phyloP scores from a whole-genome alignment of 345 rosid species.

The Salix purpurea region DNA sequence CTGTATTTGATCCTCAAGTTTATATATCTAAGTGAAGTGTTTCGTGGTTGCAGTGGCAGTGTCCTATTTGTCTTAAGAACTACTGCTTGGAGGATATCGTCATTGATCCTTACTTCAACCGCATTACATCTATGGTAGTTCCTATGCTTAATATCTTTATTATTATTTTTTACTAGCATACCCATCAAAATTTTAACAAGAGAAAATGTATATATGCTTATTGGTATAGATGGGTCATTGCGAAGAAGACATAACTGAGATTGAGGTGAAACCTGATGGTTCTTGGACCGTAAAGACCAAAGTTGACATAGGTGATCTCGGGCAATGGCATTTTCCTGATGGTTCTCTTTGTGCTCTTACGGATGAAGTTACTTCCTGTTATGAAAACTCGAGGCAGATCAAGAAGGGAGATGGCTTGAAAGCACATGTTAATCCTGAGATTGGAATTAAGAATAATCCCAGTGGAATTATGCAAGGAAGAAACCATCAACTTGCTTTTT shows the following conservation, averaged over 20 bases:
- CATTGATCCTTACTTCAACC: constrained; percentile 30
- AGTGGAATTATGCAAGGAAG: constrained; percentile 12
- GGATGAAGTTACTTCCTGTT: constrained; percentile 7
- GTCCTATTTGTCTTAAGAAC: constrained; percentile 36
- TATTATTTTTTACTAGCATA: not conserved
- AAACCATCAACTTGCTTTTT: constrained; percentile 5
- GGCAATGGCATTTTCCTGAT: constrained; percentile 36
- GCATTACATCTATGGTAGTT: constrained; percentile 27
- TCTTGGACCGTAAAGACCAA: constrained; percentile 34
- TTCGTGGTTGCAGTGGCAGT: constrained; percentile 34
- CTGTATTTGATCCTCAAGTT: not conserved
- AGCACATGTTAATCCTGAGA: constrained; percentile 1
- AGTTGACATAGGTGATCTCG: constrained; percentile 21
- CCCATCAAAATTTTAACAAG: not conserved
- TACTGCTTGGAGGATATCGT: constrained; percentile 29
- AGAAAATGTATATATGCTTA: not conserved
- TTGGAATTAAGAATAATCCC: constrained; percentile 15
- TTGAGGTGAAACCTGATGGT: constrained; percentile 42
- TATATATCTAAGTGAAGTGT: not conserved
- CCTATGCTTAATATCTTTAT: not conserved
- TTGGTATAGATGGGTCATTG: constrained; percentile 30
- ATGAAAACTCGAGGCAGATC: constrained; percentile 9
- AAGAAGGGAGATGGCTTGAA: constrained; percentile 4
- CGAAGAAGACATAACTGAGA: constrained; percentile 34
- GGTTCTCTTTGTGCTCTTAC: constrained; percentile 11